A percentile compares a stretch with the other conserved stretches of the same genome.
Conservation (phyloP, 1,284 basidiomycete species). For the Ustilago cynodontis region DNA sequence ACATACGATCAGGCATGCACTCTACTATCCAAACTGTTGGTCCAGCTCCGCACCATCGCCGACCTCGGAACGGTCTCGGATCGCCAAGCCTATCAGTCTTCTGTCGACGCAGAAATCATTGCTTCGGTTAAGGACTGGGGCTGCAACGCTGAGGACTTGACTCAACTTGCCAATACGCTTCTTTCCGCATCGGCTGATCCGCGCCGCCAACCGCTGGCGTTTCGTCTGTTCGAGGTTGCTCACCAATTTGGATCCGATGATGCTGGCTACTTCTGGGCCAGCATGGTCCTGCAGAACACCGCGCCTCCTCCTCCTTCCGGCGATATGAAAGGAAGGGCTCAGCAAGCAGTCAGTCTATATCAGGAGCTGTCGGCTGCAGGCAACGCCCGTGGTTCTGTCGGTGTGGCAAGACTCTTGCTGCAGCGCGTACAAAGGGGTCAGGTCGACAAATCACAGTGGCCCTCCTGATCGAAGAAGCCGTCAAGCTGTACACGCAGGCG, state of each 20-base stretch:
- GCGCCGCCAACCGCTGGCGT: conserved; percentile 48
- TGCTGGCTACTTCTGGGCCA: conserved; percentile 61
- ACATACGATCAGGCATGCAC: conserved; percentile 27
- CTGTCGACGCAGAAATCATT: conserved; percentile 35
- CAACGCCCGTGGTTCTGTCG: conserved; percentile 51
- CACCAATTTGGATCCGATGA: conserved; percentile 51
- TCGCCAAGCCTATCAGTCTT: conserved; percentile 31
- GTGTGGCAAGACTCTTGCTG: conserved; percentile 53
- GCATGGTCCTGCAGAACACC: conserved; percentile 58
- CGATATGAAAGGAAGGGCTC: conserved; percentile 19
- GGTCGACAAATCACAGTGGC: conserved; percentile 33
- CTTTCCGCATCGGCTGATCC: conserved; percentile 41
- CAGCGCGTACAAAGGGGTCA: conserved; percentile 36
- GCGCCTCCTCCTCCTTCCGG: conserved; percentile 36
- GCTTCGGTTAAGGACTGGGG: conserved; percentile 8
- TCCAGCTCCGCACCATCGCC: conserved; percentile 43
- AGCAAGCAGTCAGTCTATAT: conserved; percentile 50
- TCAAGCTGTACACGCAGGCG: conserved; percentile 52
- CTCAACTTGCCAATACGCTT: conserved; percentile 34
- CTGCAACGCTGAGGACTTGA: conserved; percentile 19
- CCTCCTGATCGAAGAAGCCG: conserved; percentile 34
- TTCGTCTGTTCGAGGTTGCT: conserved; percentile 42
- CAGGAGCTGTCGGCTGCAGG: conserved; percentile 52
- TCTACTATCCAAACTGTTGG: conserved; percentile 31
- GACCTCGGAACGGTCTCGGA: conserved; percentile 25